Base-by-base conservation (phyloP, 192 early-diverging fungal genomes). In the Coemansia sp. region DNA sequence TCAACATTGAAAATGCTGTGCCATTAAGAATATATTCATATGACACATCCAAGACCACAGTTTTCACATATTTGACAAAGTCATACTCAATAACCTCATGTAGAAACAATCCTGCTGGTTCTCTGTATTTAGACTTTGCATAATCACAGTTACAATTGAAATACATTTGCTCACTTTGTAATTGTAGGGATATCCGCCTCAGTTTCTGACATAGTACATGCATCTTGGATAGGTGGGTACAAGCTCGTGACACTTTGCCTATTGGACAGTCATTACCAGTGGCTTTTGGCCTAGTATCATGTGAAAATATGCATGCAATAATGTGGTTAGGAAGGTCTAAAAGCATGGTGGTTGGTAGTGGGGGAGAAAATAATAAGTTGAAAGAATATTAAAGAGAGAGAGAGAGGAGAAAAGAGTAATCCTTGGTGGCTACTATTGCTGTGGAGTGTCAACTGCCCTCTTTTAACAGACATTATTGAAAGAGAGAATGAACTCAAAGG, bases 1-100 rank as follows among this genome's bases (percentile, higher is more conserved):
- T 11, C 11, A 55, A 27, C 3, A 18, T 29, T 3, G 0, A 9
- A 1, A 13, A 13, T 13, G 52, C 52, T 1, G 10, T 29, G 8
- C 52, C 52, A 55, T 55, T 55, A 15, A 55, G 52, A 12, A 55
- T 55, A 29, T 29, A 55, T 18, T 55, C 52, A 18, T 55, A 55
- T 9, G 52, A 55, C 9, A 55, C 52, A 13, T 55, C 13, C 3
- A 55, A 13, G 12, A 29, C 9, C 24, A 29, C 10, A 3, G 10
- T 11, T 29, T 29, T 55, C 3, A 27, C 52, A 12, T 55, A 29
- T 27, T 29, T 55, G 9, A 18, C 10, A 55, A 31, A 29, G 9
- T 11, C 13, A 29, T 4, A 24, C 24, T 55, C 10, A 13, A 27
- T 18, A 2, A 55, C 11, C 8, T 55, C 52, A 29, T 12, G 24